These are phyloP conservation scores for Leptoxyphium fumago DNA, from an alignment of 2,329 filamentous ascomycete species.

Conservation along the genomic window DNA sequence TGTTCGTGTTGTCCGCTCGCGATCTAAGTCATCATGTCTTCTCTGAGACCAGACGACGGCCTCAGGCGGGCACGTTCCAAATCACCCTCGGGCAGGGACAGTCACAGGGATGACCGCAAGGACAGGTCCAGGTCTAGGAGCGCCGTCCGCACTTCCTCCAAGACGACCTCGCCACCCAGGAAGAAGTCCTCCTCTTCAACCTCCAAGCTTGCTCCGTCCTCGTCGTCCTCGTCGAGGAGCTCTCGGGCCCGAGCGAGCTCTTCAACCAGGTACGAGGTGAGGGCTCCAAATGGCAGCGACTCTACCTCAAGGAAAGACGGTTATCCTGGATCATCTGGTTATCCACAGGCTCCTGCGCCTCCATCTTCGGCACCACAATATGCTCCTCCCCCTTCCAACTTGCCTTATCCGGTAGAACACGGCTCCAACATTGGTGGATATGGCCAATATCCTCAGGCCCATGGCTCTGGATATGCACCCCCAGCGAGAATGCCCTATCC, in stretches of 20 bases:
- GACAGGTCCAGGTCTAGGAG: conserved; percentile 24
- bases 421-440: conserved; percentile 31
- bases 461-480: conserved; percentile 24
- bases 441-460: conserved; percentile 28
- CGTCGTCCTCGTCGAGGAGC: conserved; percentile 8
- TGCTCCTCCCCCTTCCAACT: conserved; percentile 3
- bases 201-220: conserved; percentile 10
- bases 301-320: conserved; percentile 2
- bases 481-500: conserved; percentile 6
- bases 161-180: conserved; percentile 14
- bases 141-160: conserved; percentile 20
- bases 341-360: conserved; percentile 2
- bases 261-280: conserved; percentile 25
- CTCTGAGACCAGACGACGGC: conserved; percentile 26
- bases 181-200: conserved; percentile 5
- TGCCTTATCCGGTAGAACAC: conserved; percentile 15
- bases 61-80: conserved; percentile 28
- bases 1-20: too few relatives aligned
- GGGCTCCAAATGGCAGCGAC: conserved; percentile 18
- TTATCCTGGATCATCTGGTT: conserved; percentile 4
- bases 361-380: conserved; percentile 4
- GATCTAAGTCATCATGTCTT: conserved; percentile 4
- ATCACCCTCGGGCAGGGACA: conserved; percentile 18
- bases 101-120: conserved; percentile 4
- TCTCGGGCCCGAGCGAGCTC: conserved; percentile 8